Evolutionary conservation across 305 asterid genomes (phyloP), one percentile per base, ranked within the genome.

Genomic region (Striga hermonthica): DNA sequence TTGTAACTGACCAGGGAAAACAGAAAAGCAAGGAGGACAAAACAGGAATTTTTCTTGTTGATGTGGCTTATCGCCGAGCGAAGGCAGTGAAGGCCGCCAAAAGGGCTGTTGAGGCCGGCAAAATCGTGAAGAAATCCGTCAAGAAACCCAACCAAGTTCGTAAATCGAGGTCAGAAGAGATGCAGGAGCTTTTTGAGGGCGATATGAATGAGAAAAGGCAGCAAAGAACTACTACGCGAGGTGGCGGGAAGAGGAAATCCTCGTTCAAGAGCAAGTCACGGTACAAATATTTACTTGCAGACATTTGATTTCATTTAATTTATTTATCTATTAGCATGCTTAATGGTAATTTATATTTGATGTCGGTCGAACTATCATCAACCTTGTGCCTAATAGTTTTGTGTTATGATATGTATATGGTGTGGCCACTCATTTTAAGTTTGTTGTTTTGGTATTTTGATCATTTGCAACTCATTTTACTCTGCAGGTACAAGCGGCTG

Each of bases 181-280:
- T 81, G 89, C 82, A 76, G 62, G 97, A 86, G 74, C 95, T 90
- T 43, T 93, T 88, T 79, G 85, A 86, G 75, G 84, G 68, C 62
- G 97, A 93, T 78, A 85, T 82, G 97, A 87, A 86, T 36, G 95
- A 91, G 76, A 88, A 80, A 72, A 86, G 78, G 75, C 95, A 83
- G 80, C 88, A 76, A 64, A 79, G 77, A 70, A 60, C 77, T 0
- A 64, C 57, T 41, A 71, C 31, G 31, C 13, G 59, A 13, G 80
- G 72, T 45, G 89, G 84, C 36, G 78, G 67, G 50, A 84, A 79
- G 82, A 86, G 70, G 79, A 84, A 86, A 62, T 85, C 96, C 67
- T 75, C 99, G 1, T 93, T 93, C 82, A 93, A 93, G 83, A 93
- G 97, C 95, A 93, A 90, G 81, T 78, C 99, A 74, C 64, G 97